A percentile compares a stretch with the other conserved stretches of the same genome.
Conservation (phyloP, 2,329 filamentous ascomycete genomes). For the Colletotrichum scovillei region DNA sequence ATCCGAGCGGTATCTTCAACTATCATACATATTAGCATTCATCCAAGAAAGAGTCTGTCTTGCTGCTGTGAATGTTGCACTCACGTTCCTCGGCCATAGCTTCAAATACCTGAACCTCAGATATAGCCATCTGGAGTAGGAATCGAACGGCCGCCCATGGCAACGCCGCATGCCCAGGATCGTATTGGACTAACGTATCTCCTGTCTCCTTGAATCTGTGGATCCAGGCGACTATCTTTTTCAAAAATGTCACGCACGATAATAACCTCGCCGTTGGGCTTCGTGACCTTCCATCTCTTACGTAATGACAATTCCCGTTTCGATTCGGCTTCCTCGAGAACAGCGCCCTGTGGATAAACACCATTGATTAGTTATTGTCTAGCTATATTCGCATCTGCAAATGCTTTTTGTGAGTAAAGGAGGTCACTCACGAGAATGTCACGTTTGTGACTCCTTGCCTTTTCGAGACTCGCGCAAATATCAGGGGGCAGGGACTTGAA, state of each 20-base stretch:
- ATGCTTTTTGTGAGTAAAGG: too few species aligned
- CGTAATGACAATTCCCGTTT: background rate
- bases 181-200: slow-evolving; percentile 41
- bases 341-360: background rate
- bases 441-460: too few species aligned
- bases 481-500: too few species aligned
- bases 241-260: background rate
- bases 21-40: background rate
- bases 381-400: too few species aligned
- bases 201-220: slow-evolving; percentile 43
- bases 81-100: background rate
- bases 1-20: background rate
- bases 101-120: background rate
- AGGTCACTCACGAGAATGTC: too few species aligned
- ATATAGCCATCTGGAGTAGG: slow-evolving; percentile 37
- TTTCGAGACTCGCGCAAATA: too few species aligned
- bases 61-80: background rate
- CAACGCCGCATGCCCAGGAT: slow-evolving; percentile 42
- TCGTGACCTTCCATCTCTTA: background rate
- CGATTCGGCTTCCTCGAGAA: background rate
- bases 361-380: too few species aligned
- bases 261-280: background rate
- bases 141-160: slow-evolving; percentile 45
- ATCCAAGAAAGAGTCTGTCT: too few species aligned
- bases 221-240: slow-evolving; percentile 40